phyloP scores from a whole-genome alignment of 805 yeast genomes.

The Pichia insulana region DNA sequence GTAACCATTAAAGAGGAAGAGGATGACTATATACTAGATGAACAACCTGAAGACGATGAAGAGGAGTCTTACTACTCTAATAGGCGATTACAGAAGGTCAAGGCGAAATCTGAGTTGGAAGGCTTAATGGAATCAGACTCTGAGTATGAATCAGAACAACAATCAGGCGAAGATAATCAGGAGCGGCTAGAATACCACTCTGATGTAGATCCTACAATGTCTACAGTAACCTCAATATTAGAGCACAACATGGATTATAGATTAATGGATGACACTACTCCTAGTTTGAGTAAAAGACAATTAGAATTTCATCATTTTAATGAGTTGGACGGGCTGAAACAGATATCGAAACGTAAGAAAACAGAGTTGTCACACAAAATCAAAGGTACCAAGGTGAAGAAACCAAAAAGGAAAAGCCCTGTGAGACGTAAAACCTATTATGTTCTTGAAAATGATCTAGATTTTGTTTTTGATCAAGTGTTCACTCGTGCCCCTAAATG shows the following conservation, averaged over 20 bases:
- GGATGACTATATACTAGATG: not conserved
- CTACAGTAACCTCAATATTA: not conserved
- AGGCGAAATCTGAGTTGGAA: conserved; percentile 1
- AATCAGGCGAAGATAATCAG: not conserved
- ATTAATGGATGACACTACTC: too few relatives aligned
- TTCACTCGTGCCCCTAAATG: conserved; percentile 4
- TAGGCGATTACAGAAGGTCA: not conserved
- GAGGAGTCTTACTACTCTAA: not conserved
- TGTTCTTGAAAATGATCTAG: conserved; percentile 11
- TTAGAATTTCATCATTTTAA: too few relatives aligned
- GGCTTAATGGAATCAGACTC: conserved; percentile 1
- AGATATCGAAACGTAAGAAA: not conserved
- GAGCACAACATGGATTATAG: not conserved
- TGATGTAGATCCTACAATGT: not conserved
- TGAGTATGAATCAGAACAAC: not conserved
- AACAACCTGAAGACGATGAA: not conserved
- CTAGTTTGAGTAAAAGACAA: too few relatives aligned
- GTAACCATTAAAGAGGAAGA: conserved; percentile 1
- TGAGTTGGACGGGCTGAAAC: not conserved
- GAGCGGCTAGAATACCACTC: not conserved
- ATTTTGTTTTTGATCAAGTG: conserved; percentile 11
- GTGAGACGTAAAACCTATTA: not conserved
- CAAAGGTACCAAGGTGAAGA: not conserved
- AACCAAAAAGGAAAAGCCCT: not conserved
- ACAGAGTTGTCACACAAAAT: not conserved